Percentiles rank a stretch among this genome's conserved stretches.
Conservation (phyloP, 306 rosid species). For the Rosa lucieae region DNA sequence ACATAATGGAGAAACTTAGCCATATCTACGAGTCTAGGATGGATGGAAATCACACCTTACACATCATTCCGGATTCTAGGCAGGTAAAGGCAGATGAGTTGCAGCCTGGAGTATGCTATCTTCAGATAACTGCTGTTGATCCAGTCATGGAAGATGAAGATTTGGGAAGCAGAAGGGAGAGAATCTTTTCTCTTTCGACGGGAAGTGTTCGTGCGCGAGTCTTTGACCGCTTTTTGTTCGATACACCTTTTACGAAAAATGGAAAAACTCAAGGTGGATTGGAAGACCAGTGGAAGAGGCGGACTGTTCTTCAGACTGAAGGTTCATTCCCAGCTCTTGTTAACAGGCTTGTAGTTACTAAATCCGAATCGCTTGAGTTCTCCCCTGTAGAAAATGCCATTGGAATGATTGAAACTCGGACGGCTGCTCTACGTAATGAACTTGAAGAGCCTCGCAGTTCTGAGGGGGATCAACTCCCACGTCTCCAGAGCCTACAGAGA, state of each 20-base stretch:
- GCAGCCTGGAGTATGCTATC: slow-evolving; percentile 93
- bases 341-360: slow-evolving; percentile 79
- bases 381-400: slow-evolving; percentile 98
- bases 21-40: slow-evolving; percentile 86
- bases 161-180: slow-evolving; percentile 93
- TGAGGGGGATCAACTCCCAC: slow-evolving; percentile 97
- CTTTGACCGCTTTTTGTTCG: slow-evolving; percentile 94
- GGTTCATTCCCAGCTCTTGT: slow-evolving; percentile 99
- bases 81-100: slow-evolving; percentile 97
- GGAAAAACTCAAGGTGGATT: slow-evolving; percentile 97
- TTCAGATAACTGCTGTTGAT: slow-evolving; percentile 97
- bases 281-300: slow-evolving; percentile 99
- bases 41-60: slow-evolving; percentile 89
- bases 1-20: slow-evolving; percentile 98
- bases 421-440: slow-evolving; percentile 94
- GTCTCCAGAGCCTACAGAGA: slow-evolving; percentile 93
- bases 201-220: slow-evolving; percentile 95
- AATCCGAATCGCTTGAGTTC: slow-evolving; percentile 94
- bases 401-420: slow-evolving; percentile 98
- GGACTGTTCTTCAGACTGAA: slow-evolving; percentile 90
- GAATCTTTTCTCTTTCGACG: slow-evolving; percentile 89
- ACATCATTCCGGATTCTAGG: slow-evolving; percentile 90
- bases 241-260: slow-evolving; percentile 94
- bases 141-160: slow-evolving; percentile 98
- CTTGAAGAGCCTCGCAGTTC: slow-evolving; percentile 99